Base-by-base conservation (phyloP, 257 asterid species). In the Solanum chmielewskii region DNA sequence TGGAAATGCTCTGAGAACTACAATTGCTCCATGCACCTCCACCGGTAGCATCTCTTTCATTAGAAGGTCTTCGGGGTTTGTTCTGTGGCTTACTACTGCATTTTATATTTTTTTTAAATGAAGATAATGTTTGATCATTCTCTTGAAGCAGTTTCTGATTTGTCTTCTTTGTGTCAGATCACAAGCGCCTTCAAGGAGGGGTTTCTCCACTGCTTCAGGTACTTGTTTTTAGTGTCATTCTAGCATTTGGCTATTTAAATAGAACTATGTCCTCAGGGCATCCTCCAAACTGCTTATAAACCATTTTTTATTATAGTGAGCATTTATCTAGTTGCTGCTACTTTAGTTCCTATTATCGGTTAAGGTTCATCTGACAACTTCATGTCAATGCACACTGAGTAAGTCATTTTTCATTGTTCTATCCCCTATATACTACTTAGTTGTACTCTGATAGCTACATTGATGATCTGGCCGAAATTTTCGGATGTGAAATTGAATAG, bases 41-140 rank as follows among this genome's bases (percentile, higher is more conserved):
- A 70, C 89, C 31, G 42, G 88, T 62, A 91, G 96, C 93, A 85
- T 90, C 87, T 87, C 69, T 52, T 91, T 88, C 88, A 89, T 86
- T 90, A 89, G 73, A 87, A 66, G 94, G 94, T 87, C 90, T 81
- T 91, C 90, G 80, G 84, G 93, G 91, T 89, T 86, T 75, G 90
- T 91, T 84, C 56, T 81, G 11, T 78, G 86, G 83, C 78, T 59
- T 80, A 27, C 84, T 9, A 45, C 84, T 45, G 15, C 66, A 82
- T 90, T 37, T 56, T 69, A 62, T 15, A 27, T 69, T 41, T 0
- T 41, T 52, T 52, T 52, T 47, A 56, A 18, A 56, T 16, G 25
- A 56, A 77, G 31, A 76, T 87, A 41, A 37, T 27, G 29, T 52
- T 77, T 78, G 66, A 73, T 86, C 31, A 23, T 31, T 31, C 70